phyloP scores from a whole-genome alignment of 306 rosid genomes.

The Hippophae gyantsensis region DNA sequence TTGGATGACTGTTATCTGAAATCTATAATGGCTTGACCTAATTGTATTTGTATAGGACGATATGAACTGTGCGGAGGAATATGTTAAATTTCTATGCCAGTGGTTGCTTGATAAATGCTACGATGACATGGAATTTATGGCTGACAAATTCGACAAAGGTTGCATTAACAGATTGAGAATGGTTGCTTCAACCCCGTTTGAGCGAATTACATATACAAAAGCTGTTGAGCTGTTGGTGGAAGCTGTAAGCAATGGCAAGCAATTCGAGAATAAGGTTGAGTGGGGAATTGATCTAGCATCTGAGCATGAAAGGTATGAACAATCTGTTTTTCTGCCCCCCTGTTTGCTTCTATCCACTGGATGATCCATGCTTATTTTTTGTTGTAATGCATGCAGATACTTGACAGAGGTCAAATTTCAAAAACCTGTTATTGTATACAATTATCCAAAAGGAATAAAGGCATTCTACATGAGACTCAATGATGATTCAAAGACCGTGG shows the following conservation, averaged over 20 bases:
- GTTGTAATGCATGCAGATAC: constrained; percentile 42
- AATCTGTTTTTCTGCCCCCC: background rate
- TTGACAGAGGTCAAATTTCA: constrained; percentile 75
- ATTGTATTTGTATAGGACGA: constrained; percentile 49
- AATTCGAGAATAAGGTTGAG: constrained; percentile 85
- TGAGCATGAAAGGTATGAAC: constrained; percentile 77
- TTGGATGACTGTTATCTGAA: too few species aligned
- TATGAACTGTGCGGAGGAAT: constrained; percentile 96
- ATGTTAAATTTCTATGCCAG: constrained; percentile 72
- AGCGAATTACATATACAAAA: constrained; percentile 65
- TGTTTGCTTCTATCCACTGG: constrained; percentile 7
- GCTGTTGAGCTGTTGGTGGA: constrained; percentile 74
- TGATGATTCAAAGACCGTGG: constrained; percentile 78
- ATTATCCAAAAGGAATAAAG: constrained; percentile 89
- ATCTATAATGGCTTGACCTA: constrained; percentile 4
- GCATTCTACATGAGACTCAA: constrained; percentile 97
- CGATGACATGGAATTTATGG: constrained; percentile 93
- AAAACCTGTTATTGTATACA: constrained; percentile 88
- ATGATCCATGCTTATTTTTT: constrained; percentile 11
- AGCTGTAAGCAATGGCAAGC: constrained; percentile 68
- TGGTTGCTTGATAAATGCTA: constrained; percentile 82
- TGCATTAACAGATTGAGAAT: constrained; percentile 71
- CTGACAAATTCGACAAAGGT: constrained; percentile 63
- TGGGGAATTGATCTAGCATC: constrained; percentile 97
- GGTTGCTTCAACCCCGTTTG: constrained; percentile 80